Evolutionary conservation across 208 protist species (phyloP), one percentile per base, ranked within the genome.

Genomic region (Trypanosoma boissoni): DNA sequence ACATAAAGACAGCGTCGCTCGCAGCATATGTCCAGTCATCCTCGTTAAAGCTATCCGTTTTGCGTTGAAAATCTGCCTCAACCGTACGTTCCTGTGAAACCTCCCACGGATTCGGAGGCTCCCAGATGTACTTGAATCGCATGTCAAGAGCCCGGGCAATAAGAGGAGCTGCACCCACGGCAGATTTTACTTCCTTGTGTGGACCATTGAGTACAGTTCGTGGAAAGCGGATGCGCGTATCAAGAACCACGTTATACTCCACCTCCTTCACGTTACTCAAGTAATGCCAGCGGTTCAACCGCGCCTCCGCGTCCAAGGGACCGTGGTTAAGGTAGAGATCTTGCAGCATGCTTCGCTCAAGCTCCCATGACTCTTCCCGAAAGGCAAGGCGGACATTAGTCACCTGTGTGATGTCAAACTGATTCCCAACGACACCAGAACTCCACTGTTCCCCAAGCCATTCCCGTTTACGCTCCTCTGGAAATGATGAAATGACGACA

Each of bases 1-100:
- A 80, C 53, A 95, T 92, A 67, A 86, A 96, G 9, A 96, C 87
- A n/a, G 80, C 91, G 37, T 92, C 85, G 65, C 76, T 92, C 16
- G 74, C 76, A 10, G 86, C 76, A 68, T 85, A 92, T n/a, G 76
- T 82, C 87, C 87, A 96, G 58, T 92, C 86, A 55, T 87, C 85
- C 65, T 94, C 91, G 72, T 92, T 91, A 58, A 96, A 95, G 36
- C 74, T 88, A 2, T 74, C 80, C 21, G 86, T 92, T 44, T 83
- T 84, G 24, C 86, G 81, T 68, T 88, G 79, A 52, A 95, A 95
- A 66, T 92, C 86, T 18, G 65, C 74, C 74, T 92, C 86, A 21
- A 87, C 84, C 50, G 69, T 81, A 44, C 80, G 83, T 10, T 71
- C 55, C 45, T 77, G 68, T n/a, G 59, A 76, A 44, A 60, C 61